phyloP scores from a whole-genome alignment of 345 rosid species.

The Arabidopsis thaliana region TAIR10.1 NC_003076.8:23760501-23761000 shows the following conservation, averaged over 20 bases:
- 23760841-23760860: background rate
- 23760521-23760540: constrained; percentile 10
- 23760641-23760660: background rate
- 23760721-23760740: background rate
- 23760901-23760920: constrained; percentile 36
- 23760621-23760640: constrained; percentile 30
- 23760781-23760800: constrained; percentile 22
- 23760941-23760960: constrained; percentile 38
- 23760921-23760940: constrained; percentile 27
- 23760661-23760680: constrained; percentile 46
- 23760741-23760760: background rate
- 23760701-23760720: constrained; percentile 41
- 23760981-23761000: constrained; percentile 30
- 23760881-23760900: constrained; percentile 11
- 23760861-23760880: background rate
- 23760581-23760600: constrained; percentile 41
- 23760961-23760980: constrained; percentile 50
- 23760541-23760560: background rate
- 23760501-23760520: background rate
- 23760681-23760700: background rate
- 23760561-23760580: constrained; percentile 39
- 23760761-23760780: background rate
- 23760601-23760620: constrained; percentile 21
- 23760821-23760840: constrained; percentile 10
- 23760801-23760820: constrained; percentile 48